These are phyloP conservation scores for Wickerhamiella musiphila DNA, from an alignment of 805 yeast species.

Conservation along the genomic window DNA sequence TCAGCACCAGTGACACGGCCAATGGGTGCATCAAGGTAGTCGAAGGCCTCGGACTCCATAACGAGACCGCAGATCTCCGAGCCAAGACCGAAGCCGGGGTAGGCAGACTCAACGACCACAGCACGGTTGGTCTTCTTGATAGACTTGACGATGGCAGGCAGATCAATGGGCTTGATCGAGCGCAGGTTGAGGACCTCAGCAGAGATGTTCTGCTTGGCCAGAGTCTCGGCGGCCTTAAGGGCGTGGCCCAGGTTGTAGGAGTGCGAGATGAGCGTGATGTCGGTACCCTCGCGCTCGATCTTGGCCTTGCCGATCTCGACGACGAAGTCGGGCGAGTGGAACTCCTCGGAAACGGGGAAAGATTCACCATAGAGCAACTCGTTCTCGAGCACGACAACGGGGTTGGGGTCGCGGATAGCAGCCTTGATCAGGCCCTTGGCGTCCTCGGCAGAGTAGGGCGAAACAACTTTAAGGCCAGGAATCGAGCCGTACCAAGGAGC, in stretches of 20 bases:
- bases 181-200: slow-evolving; percentile 93
- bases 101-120: slow-evolving; percentile 91
- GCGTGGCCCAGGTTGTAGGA: slow-evolving; percentile 79
- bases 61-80: slow-evolving; percentile 94
- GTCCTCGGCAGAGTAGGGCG: slow-evolving; percentile 93
- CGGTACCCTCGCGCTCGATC: slow-evolving; percentile 84
- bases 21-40: slow-evolving; percentile 95
- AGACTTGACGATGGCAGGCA: slow-evolving; percentile 65
- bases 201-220: slow-evolving; percentile 69
- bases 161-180: slow-evolving; percentile 91
- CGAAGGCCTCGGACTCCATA: slow-evolving; percentile 97
- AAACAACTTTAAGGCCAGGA: slow-evolving; percentile 93
- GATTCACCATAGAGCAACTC: slow-evolving; percentile 88
- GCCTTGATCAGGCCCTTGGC: slow-evolving; percentile 91
- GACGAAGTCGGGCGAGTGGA: slow-evolving; percentile 69
- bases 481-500: slow-evolving; percentile 96
- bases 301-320: slow-evolving; percentile 93
- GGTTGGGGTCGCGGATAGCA: slow-evolving; percentile 96
- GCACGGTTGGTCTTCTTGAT: slow-evolving; percentile 95
- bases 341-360: slow-evolving; percentile 81
- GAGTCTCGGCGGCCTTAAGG: slow-evolving; percentile 74
- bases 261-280: slow-evolving; percentile 78
- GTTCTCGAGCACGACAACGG: slow-evolving; percentile 88
- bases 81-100: slow-evolving; percentile 98
- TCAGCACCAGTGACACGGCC: slow-evolving; percentile 99